These are phyloP conservation scores for Arachnomyces sp. DNA, from an alignment of 2,329 filamentous ascomycete species.

Conservation along the genomic window DNA sequence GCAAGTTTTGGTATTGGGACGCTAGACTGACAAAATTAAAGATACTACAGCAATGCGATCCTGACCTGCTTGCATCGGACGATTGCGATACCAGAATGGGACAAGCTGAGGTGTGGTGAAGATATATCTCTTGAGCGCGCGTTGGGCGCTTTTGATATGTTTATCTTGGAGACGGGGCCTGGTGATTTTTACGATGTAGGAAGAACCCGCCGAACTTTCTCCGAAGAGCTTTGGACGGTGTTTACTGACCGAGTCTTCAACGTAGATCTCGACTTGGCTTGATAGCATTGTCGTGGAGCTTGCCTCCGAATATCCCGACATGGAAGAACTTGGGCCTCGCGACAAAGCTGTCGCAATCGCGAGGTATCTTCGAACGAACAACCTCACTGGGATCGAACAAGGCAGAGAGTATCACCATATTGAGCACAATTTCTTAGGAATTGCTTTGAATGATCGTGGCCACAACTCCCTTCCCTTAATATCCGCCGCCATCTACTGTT, in stretches of 20 bases:
- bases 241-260: not conserved
- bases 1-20: slow-evolving; percentile 12
- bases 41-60: slow-evolving; percentile 67
- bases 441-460: slow-evolving; percentile 63
- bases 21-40: slow-evolving; percentile 25
- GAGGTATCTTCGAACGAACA: slow-evolving; percentile 59
- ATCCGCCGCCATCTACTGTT: slow-evolving; percentile 79
- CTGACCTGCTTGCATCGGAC: slow-evolving; percentile 74
- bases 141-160: slow-evolving; percentile 80
- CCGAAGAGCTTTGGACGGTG: not conserved
- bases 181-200: slow-evolving; percentile 68
- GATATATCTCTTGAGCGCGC: slow-evolving; percentile 61
- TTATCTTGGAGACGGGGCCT: slow-evolving; percentile 64
- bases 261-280: slow-evolving; percentile 55
- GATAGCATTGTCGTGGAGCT: slow-evolving; percentile 57
- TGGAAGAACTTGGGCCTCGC: slow-evolving; percentile 54
- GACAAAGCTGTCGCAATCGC: slow-evolving; percentile 62
- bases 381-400: slow-evolving; percentile 64
- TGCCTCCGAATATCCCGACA: slow-evolving; percentile 42
- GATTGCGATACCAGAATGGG: slow-evolving; percentile 73
- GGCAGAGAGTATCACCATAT: slow-evolving; percentile 66
- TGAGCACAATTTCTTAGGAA: slow-evolving; percentile 79
- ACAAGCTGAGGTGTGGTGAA: slow-evolving; percentile 45
- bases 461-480: slow-evolving; percentile 82
- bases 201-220: slow-evolving; percentile 4